Evolutionary conservation across 805 yeast genomes (phyloP).

Genomic region (Schwanniomyces polymorphus): DNA sequence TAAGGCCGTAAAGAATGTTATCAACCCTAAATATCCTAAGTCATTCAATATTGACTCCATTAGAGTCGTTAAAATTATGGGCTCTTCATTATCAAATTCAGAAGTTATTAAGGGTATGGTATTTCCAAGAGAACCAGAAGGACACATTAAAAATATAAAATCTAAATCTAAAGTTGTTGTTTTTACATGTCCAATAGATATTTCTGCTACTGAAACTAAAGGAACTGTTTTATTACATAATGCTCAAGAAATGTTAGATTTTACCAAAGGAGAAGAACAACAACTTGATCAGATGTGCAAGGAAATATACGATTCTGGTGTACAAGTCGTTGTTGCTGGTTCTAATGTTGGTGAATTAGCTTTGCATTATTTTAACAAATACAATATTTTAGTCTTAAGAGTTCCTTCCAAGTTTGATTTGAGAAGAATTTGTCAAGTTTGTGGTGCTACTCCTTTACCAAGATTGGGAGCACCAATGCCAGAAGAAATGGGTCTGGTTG

Average conservation of each 20-base stretch:
- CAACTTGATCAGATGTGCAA: conserved; percentile 85
- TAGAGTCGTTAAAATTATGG: conserved; percentile 96
- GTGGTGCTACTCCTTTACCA: conserved; percentile 96
- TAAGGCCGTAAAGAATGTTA: conserved; percentile 77
- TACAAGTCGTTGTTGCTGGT: conserved; percentile 90
- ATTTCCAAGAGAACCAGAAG: conserved; percentile 97
- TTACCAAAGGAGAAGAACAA: conserved; percentile 93
- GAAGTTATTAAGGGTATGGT: conserved; percentile 96
- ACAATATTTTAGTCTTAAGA: conserved; percentile 78
- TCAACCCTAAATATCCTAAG: conserved; percentile 63
- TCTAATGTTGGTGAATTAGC: conserved; percentile 91
- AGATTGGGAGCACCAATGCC: conserved; percentile 93
- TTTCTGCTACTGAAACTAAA: conserved; percentile 95
- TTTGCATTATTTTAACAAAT: conserved; percentile 86
- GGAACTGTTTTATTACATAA: conserved; percentile 95
- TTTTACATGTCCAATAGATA: conserved; percentile 91
- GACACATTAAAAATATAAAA: conserved; percentile 66
- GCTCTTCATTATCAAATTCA: conserved; percentile 71
- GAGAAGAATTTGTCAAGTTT: conserved; percentile 90
- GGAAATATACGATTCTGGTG: conserved; percentile 81
- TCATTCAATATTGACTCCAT: conserved; percentile 88
- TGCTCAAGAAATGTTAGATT: conserved; percentile 95
- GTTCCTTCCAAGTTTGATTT: conserved; percentile 94
- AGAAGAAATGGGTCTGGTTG: conserved; percentile 88
- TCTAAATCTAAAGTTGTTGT: conserved; percentile 81